Percentiles rank a stretch among this genome's conserved stretches.
Evolutionary conservation across 768 basidiomycete species (phyloP).

Genomic region (Suillus paluster): DNA sequence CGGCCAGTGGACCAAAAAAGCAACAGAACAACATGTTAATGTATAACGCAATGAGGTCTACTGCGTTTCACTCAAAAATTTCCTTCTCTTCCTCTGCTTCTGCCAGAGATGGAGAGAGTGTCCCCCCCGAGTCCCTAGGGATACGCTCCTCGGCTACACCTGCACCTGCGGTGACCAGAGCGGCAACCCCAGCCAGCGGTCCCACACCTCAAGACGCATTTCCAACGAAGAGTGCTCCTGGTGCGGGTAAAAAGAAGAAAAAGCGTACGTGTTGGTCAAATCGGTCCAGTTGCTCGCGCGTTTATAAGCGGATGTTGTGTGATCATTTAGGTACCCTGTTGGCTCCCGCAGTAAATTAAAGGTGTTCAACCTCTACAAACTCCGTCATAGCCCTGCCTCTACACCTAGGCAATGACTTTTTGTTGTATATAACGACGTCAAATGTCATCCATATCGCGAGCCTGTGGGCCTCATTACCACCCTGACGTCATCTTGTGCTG

Average conservation of each 20-base stretch:
- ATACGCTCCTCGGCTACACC: slow-evolving; percentile 39
- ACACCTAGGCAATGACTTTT: neutral
- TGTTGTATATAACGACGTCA: neutral
- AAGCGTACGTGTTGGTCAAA: slow-evolving; percentile 58
- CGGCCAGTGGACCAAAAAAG: slow-evolving; percentile 47
- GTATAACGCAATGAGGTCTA: slow-evolving; percentile 79
- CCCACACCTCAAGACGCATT: slow-evolving; percentile 49
- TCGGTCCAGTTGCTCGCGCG: neutral
- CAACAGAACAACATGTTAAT: slow-evolving; percentile 73
- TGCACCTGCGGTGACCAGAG: slow-evolving; percentile 35
- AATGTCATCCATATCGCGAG: neutral
- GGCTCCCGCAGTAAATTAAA: slow-evolving; percentile 19
- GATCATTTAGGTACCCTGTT: slow-evolving; percentile 28
- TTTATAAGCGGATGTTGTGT: slow-evolving; percentile 8
- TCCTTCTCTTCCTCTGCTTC: slow-evolving; percentile 48
- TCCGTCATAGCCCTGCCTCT: neutral
- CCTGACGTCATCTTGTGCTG: neutral
- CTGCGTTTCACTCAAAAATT: slow-evolving; percentile 68
- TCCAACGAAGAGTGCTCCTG: slow-evolving; percentile 49
- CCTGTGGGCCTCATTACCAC: neutral
- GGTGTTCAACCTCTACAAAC: neutral
- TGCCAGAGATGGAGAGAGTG: slow-evolving; percentile 30
- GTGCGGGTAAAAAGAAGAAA: slow-evolving; percentile 72
- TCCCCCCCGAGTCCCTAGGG: slow-evolving; percentile 31
- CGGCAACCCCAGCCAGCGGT: slow-evolving; percentile 37